A percentile compares a stretch with the other conserved stretches of the same genome.
phyloP scores from a whole-genome alignment of 495 filamentous ascomycete genomes.

The Oleoguttula mirabilis region DNA sequence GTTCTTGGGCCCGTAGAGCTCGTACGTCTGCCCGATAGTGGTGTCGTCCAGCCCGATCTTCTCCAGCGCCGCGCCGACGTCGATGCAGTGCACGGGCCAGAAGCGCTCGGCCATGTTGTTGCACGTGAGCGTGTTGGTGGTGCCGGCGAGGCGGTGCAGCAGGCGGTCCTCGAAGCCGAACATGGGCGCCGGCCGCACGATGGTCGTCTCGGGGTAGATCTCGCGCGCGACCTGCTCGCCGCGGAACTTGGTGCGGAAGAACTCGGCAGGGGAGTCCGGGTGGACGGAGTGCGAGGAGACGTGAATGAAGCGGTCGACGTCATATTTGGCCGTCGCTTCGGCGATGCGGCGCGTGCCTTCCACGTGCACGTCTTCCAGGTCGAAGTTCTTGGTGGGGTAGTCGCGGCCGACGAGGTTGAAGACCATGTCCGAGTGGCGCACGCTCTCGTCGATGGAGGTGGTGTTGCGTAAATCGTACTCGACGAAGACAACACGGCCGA shows the following conservation, averaged over 20 bases:
- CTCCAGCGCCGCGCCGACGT: slow-evolving; percentile 81
- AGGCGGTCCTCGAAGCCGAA: slow-evolving; percentile 93
- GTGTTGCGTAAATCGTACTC: slow-evolving; percentile 96
- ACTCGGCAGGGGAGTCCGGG: slow-evolving; percentile 67
- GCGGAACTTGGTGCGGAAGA: slow-evolving; percentile 73
- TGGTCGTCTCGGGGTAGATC: slow-evolving; percentile 96
- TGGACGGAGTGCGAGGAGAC: slow-evolving; percentile 91
- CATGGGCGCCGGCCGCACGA: slow-evolving; percentile 86
- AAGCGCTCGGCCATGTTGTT: slow-evolving; percentile 88
- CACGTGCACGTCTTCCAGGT: slow-evolving; percentile 81
- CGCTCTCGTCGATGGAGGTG: slow-evolving; percentile 87
- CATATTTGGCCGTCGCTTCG: slow-evolving; percentile 95
- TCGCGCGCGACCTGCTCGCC: slow-evolving; percentile 73
- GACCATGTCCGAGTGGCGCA: slow-evolving; percentile 92
- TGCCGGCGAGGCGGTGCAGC: slow-evolving; percentile 69
- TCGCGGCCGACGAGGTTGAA: slow-evolving; percentile 90
- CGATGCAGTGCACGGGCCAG: slow-evolving; percentile 74
- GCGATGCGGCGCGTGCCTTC: slow-evolving; percentile 91
- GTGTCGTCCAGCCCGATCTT: slow-evolving; percentile 78
- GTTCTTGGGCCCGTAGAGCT: slow-evolving; percentile 88
- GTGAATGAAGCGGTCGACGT: slow-evolving; percentile 93
- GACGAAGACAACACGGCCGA: slow-evolving; percentile 77
- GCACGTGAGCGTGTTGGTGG: slow-evolving; percentile 68
- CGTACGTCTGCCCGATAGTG: slow-evolving; percentile 80
- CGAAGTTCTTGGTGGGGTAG: slow-evolving; percentile 98